A percentile compares a stretch with the other conserved stretches of the same genome.
These are phyloP conservation scores for Onygena corvina DNA, from an alignment of 2,329 filamentous ascomycete species.

Conservation along the genomic window DNA sequence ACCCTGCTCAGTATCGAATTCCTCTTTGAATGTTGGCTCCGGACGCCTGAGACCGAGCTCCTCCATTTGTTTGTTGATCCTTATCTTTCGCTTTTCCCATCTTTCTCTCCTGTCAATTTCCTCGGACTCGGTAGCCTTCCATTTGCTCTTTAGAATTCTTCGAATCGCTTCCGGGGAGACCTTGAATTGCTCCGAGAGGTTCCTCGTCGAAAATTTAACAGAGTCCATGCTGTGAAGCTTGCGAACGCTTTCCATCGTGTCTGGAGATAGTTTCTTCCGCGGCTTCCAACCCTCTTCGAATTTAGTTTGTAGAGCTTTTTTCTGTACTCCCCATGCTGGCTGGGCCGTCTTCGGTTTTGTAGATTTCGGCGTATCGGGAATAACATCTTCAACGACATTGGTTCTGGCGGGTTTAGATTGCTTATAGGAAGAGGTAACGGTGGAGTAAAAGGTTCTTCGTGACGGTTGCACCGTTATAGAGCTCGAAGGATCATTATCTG, in stretches of 20 bases:
- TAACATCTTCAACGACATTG: neutral
- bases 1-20: neutral
- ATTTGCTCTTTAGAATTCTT: slow-evolving; percentile 58
- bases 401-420: neutral
- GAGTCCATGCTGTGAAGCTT: slow-evolving; percentile 69
- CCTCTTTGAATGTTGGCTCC: neutral
- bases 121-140: slow-evolving; percentile 32
- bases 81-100: slow-evolving; percentile 36
- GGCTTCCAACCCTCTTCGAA: slow-evolving; percentile 71
- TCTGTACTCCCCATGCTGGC: slow-evolving; percentile 63
- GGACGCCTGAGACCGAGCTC: slow-evolving; percentile 41
- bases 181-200: slow-evolving; percentile 66
- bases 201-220: slow-evolving; percentile 58
- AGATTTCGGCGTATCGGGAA: slow-evolving; percentile 4
- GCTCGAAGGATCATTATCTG: neutral
- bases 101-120: slow-evolving; percentile 30
- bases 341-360: slow-evolving; percentile 21
- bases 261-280: slow-evolving; percentile 75
- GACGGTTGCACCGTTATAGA: neutral
- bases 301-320: slow-evolving; percentile 60
- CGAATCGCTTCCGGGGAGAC: slow-evolving; percentile 80
- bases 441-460: neutral
- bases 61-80: slow-evolving; percentile 36
- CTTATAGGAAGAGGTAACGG: neutral
- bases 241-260: slow-evolving; percentile 81